Percentiles rank a stretch among this genome's conserved stretches.
phyloP scores from a whole-genome alignment of 2,329 filamentous ascomycete species.

The Curvularia sp. region DNA sequence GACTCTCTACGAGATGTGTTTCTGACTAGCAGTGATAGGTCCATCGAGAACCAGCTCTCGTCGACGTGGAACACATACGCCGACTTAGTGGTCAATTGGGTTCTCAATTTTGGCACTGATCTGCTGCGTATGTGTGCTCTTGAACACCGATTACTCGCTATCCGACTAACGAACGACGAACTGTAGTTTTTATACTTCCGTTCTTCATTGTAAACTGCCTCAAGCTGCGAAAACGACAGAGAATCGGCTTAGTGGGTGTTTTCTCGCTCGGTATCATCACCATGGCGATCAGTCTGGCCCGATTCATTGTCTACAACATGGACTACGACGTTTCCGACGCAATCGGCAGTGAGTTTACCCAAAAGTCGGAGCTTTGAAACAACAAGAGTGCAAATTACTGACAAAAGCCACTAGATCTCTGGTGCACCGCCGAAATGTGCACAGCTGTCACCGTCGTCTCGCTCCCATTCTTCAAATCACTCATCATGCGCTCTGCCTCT shows the following conservation, averaged over 20 bases:
- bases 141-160: fast-evolving
- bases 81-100: conserved; percentile 24
- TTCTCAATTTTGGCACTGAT: conserved; percentile 30
- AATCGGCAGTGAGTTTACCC: conserved; percentile 26
- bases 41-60: conserved; percentile 28
- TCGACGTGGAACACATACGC: conserved; percentile 32
- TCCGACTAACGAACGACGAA: background rate
- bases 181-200: conserved; percentile 29
- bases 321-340: conserved; percentile 29
- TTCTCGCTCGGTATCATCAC: conserved; percentile 34
- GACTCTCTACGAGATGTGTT: background rate
- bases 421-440: conserved; percentile 36
- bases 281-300: conserved; percentile 31
- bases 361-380: background rate
- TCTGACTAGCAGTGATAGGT: background rate
- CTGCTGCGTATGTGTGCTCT: conserved; percentile 23
- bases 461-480: conserved; percentile 28
- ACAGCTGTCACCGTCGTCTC: conserved; percentile 32
- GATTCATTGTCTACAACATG: conserved; percentile 31
- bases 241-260: conserved; percentile 31
- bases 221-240: conserved; percentile 34
- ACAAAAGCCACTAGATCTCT: conserved; percentile 23
- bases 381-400: background rate
- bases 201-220: conserved; percentile 35
- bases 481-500: conserved; percentile 21